Evolutionary conservation across 164 flowering plant genomes (phyloP), one percentile per base, ranked within the genome.

Genomic region (Liriodendron chinense): DNA sequence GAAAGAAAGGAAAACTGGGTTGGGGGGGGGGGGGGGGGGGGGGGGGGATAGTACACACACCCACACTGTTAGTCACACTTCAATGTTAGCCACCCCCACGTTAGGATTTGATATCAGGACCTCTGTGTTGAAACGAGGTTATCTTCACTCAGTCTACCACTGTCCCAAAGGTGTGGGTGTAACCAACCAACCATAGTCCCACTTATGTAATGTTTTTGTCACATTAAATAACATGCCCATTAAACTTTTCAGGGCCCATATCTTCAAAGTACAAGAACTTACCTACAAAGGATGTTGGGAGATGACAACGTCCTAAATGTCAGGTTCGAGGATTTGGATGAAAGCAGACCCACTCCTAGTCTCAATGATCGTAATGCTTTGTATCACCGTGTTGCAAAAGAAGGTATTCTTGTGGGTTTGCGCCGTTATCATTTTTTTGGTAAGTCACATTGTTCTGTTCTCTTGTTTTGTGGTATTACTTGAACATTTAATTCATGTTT

Each of bases 301-400:
- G 98, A 94, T 80, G 93, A 89, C 0, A 91, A 87, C 72, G 84
- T 94, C 10, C 59, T 94, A 59, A 74, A 74, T 69, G 98, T 94
- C 12, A 91, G 84, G 75, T 90, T 94, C 83, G 76, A 78, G 2
- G 90, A 86, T 47, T 80, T 68, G 1, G 74, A 78, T 4, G 20
- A 10, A 24, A 66, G 50, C 26, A 10, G 8, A 25, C 59, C 16
- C 4, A 62, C 23, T 9, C 14, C 1, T n/a, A 3, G 47, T 53
- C 23, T 65, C 10, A 1, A 7, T 72, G 47, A 47, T 50, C 9
- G 24, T 57, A 75, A 26, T 69, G 63, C 80, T 48, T 47, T 4
- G 10, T 88, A 75, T 68, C 63, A 7, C 13, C 86, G 48, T 53
- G 72, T 91, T 78, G 82, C 77, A 7, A 81, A 76, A 25, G 87